Evolutionary conservation across 345 rosid genomes (phyloP).

Genomic region (Capsella bursapastoris): DNA sequence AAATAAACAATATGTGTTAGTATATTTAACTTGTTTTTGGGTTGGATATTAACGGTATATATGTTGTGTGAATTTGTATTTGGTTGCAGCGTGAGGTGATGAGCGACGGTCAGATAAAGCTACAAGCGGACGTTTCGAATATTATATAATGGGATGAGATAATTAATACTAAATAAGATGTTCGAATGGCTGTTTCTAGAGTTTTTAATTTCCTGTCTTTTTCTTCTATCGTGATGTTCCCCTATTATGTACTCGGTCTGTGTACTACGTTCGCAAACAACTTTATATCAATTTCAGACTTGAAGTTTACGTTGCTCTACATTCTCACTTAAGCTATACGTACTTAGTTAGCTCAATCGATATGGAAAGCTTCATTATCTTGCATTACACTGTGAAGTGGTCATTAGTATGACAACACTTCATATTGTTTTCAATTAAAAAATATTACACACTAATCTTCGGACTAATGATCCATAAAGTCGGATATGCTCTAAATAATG

Average conservation of each 20-base stretch:
- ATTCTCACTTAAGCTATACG: no score
- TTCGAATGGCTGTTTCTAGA: slow-evolving; percentile 25
- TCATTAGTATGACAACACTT: no score
- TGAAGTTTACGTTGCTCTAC: no score
- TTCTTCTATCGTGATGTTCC: background rate
- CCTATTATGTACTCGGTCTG: slow-evolving; percentile 1
- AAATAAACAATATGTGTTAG: no score
- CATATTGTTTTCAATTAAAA: no score
- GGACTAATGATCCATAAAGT: no score
- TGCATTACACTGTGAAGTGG: no score
- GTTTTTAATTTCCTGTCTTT: slow-evolving; percentile 11
- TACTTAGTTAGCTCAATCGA: no score
- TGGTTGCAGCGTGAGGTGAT: slow-evolving; percentile 40
- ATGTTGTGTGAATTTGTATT: slow-evolving; percentile 6
- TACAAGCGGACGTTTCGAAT: slow-evolving; percentile 23
- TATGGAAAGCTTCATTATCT: no score
- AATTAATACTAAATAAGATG: slow-evolving; percentile 25
- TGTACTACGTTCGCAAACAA: background rate
- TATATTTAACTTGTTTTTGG: background rate
- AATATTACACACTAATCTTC: no score
- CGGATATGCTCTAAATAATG: no score
- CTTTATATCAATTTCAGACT: no score
- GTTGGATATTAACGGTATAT: background rate
- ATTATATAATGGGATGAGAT: slow-evolving; percentile 17
- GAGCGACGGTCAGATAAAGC: slow-evolving; percentile 22